A percentile compares a stretch with the other conserved stretches of the same genome.
phyloP scores from a whole-genome alignment of 345 rosid species.

The Atalantia buxifolia region DNA sequence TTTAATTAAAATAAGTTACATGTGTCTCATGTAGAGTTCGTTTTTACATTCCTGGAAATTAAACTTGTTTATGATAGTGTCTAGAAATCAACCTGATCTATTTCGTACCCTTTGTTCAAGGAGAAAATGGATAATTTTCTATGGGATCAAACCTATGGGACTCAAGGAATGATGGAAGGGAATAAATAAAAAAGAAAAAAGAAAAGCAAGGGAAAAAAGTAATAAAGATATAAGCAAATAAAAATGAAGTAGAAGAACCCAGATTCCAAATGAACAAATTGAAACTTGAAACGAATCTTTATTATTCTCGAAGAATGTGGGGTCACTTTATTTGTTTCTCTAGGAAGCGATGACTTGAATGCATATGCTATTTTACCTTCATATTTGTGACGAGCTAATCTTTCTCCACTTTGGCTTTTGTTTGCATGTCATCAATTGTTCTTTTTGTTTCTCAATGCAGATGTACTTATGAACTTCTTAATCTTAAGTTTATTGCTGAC shows the following conservation, averaged over 20 bases:
- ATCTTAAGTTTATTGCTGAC: neutral
- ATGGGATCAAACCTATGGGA: too few relatives aligned
- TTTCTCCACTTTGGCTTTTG: neutral
- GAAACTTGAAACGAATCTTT: too few relatives aligned
- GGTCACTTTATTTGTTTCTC: neutral
- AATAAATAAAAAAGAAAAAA: too few relatives aligned
- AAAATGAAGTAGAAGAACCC: too few relatives aligned
- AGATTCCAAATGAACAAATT: too few relatives aligned
- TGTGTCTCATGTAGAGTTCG: neutral
- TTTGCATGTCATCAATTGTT: neutral
- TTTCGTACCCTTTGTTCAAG: too few relatives aligned
- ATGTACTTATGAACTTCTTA: neutral
- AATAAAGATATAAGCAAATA: too few relatives aligned
- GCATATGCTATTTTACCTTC: neutral
- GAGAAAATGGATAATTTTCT: too few relatives aligned
- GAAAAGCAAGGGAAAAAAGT: too few relatives aligned
- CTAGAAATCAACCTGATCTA: too few relatives aligned
- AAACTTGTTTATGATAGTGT: neutral
- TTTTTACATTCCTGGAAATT: neutral
- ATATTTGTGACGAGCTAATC: neutral
- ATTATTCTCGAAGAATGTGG: too few relatives aligned
- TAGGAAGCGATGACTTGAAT: neutral
- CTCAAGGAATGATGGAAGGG: too few relatives aligned
- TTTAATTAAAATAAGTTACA: neutral
- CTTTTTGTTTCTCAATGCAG: slow-evolving; percentile 1